Percentiles rank a stretch among this genome's conserved stretches.
Conservation (phyloP, 768 basidiomycete species). For the Calvatia gigantea region DNA sequence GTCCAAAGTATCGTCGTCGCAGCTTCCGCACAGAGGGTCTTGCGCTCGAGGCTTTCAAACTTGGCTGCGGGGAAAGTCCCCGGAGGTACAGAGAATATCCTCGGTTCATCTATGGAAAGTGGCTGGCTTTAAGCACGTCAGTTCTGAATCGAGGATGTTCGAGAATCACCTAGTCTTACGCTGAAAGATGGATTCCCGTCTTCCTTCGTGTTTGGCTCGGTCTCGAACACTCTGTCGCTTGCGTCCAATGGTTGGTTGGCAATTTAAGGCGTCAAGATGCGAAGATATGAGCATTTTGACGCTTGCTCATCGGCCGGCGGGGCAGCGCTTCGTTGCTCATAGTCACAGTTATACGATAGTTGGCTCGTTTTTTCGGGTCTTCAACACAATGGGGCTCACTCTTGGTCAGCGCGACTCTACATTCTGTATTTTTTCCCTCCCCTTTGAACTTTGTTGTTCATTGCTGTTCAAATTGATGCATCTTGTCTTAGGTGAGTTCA, state of each 20-base stretch:
- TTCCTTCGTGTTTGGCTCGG: constrained; percentile 33
- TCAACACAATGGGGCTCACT: constrained; percentile 94
- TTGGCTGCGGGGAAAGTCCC: constrained; percentile 92
- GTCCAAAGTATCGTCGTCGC: constrained; percentile 84
- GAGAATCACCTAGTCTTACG: constrained; percentile 38
- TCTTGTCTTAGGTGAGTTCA: constrained; percentile 15
- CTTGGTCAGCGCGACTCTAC: constrained; percentile 54
- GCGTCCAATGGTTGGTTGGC: constrained; percentile 27
- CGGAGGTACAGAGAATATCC: constrained; percentile 77
- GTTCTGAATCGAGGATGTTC: constrained; percentile 49
- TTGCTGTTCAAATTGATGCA: constrained; percentile 5
- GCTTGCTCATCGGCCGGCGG: constrained; percentile 40
- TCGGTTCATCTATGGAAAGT: constrained; percentile 63
- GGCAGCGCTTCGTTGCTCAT: constrained; percentile 69
- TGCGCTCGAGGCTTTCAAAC: constrained; percentile 32
- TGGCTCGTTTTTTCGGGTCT: constrained; percentile 36
- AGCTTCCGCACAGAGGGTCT: constrained; percentile 70
- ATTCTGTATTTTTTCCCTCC: constrained; percentile 50
- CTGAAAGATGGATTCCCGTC: constrained; percentile 15
- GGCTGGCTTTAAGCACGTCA: constrained; percentile 70
- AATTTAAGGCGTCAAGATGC: constrained; percentile 39
- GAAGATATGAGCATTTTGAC: constrained; percentile 73
- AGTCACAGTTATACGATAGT: constrained; percentile 88
- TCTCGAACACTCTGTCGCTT: constrained; percentile 57
- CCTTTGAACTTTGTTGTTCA: constrained; percentile 50